These are phyloP conservation scores for Geotrichum phurueaensis DNA, from an alignment of 1,139 yeast species.

Conservation along the genomic window DNA sequence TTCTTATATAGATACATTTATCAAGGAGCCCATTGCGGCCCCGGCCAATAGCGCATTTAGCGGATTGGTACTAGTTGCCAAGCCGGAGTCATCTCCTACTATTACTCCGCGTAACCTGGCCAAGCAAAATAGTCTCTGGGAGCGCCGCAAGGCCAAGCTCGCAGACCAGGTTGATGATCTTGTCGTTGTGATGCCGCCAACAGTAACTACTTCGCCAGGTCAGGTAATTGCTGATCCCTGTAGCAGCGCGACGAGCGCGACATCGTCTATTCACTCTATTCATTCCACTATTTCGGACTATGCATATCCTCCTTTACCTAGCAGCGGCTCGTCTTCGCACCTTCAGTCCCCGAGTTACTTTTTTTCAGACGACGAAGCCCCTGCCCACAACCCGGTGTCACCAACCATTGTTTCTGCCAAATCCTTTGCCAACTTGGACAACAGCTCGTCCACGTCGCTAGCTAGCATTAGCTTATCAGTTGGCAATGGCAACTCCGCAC, in stretches of 20 bases:
- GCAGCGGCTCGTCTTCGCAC: conserved; percentile 1
- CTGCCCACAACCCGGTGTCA: conserved; percentile 4
- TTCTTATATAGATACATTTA: not conserved
- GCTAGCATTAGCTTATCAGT: conserved; percentile 3
- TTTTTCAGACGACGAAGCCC: not conserved
- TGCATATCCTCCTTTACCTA: conserved; percentile 11
- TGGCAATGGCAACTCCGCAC: not conserved
- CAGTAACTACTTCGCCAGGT: conserved; percentile 2
- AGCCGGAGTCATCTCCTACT: conserved; percentile 11
- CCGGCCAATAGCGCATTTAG: not conserved
- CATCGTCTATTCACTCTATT: conserved; percentile 1
- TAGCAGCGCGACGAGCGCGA: not conserved
- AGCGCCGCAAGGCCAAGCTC: conserved; percentile 15
- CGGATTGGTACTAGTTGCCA: conserved; percentile 7
- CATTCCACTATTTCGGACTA: conserved; percentile 9
- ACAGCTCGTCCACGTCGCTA: conserved; percentile 6
- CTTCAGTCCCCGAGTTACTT: not conserved
- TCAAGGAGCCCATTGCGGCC: not conserved
- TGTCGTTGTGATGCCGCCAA: conserved; percentile 1
- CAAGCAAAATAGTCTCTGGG: conserved; percentile 5
- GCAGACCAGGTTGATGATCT: conserved; percentile 4
- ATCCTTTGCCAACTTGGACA: conserved; percentile 1
- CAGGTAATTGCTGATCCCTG: conserved; percentile 2
- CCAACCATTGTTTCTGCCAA: conserved; percentile 8
- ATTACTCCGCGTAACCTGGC: conserved; percentile 12